Evolutionary conservation across 805 yeast genomes (phyloP).

Genomic region (Wickerhamiella kurtzmanii): DNA sequence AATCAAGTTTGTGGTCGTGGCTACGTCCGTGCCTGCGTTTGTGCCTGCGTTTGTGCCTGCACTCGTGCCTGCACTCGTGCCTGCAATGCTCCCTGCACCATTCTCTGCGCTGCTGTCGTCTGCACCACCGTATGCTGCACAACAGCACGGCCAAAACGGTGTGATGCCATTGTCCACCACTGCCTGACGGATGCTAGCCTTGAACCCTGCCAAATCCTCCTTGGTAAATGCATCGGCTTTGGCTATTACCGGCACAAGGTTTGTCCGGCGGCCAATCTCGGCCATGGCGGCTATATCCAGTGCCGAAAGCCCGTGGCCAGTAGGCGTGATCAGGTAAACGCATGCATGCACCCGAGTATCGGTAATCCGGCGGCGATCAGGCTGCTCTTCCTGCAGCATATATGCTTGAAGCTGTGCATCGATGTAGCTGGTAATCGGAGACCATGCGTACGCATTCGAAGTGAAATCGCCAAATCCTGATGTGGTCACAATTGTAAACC

Average conservation of each 20-base stretch:
- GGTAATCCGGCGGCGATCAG: conserved; percentile 37
- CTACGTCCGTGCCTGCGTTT: neutral
- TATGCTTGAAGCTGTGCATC: conserved; percentile 82
- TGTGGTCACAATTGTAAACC: conserved; percentile 75
- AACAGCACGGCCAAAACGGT: conserved; percentile 31
- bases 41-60: neutral
- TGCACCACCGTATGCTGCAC: no score
- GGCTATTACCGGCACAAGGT: conserved; percentile 79
- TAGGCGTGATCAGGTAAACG: conserved; percentile 79
- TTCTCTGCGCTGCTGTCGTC: neutral
- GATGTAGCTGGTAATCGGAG: conserved; percentile 71
- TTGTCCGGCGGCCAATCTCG: conserved; percentile 63
- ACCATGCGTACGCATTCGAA: conserved; percentile 76
- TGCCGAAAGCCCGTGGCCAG: conserved; percentile 78
- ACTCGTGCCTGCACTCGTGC: neutral
- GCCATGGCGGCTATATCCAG: conserved; percentile 83
- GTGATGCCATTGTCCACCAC: conserved; percentile 74
- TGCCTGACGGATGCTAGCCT: conserved; percentile 59
- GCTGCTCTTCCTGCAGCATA: conserved; percentile 92
- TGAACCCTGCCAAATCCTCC: conserved; percentile 53
- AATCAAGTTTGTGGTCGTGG: neutral
- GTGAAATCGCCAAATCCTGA: conserved; percentile 91
- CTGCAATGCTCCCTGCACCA: neutral
- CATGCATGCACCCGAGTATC: conserved; percentile 88
- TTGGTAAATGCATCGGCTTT: conserved; percentile 77